phyloP scores from a whole-genome alignment of 2,329 filamentous ascomycete species.

The Talaromyces sp. region DNA sequence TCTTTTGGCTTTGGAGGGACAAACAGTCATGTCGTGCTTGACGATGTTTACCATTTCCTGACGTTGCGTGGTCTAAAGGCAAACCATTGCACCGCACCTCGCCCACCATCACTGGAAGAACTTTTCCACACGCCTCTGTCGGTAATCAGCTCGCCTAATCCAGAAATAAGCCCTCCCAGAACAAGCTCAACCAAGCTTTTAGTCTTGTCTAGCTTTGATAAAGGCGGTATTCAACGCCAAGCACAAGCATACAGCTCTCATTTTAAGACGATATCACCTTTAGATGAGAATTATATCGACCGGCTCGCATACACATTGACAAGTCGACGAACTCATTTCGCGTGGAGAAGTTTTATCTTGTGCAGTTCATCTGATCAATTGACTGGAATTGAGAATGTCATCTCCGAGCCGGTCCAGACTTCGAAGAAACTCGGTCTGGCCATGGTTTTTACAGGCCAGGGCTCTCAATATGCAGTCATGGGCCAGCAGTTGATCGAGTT shows the following conservation, averaged over 20 bases:
- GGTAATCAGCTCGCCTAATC: too few relatives aligned
- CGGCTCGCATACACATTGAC: neutral
- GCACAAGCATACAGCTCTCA: too few relatives aligned
- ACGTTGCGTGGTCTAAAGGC: neutral
- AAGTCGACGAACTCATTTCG: neutral
- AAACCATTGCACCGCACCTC: neutral
- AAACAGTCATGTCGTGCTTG: conserved; percentile 16
- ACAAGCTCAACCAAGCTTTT: too few relatives aligned
- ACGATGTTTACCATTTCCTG: neutral
- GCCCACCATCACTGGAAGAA: neutral
- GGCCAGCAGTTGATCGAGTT: conserved; percentile 20
- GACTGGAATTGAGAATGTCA: neutral
- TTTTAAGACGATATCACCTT: conserved; percentile 21
- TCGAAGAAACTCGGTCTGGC: conserved; percentile 6
- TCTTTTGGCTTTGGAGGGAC: conserved; percentile 33
- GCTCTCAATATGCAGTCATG: conserved; percentile 31
- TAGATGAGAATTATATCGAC: neutral
- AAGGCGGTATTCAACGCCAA: too few relatives aligned
- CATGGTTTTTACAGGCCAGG: conserved; percentile 34
- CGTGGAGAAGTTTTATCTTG: neutral
- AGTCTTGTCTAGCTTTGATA: too few relatives aligned
- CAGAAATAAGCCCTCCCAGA: too few relatives aligned
- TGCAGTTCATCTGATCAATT: neutral
- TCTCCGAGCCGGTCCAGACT: neutral
- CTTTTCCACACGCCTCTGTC: too few relatives aligned